phyloP scores from a whole-genome alignment of 352 stramenopile genomes.

The Phytophthora hybrid region DNA sequence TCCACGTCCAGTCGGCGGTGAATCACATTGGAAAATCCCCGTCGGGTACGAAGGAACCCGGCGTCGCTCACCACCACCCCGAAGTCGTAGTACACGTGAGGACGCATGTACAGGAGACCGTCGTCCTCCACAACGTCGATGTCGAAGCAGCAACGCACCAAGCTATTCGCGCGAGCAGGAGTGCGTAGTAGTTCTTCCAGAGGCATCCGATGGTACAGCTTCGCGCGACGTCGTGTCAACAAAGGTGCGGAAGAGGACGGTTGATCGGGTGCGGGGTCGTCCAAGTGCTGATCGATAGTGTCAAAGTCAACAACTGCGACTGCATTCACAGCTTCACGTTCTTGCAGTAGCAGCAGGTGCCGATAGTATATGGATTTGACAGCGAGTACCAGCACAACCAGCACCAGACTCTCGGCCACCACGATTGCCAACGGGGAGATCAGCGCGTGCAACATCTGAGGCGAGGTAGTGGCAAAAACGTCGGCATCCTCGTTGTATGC shows the following conservation, averaged over 20 bases:
- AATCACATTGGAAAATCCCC: constrained; percentile 62
- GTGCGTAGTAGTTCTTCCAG: constrained; percentile 60
- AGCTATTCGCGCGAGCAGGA: constrained; percentile 57
- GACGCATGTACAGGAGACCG: constrained; percentile 52
- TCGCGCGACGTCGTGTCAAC: constrained; percentile 12
- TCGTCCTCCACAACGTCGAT: constrained; percentile 47
- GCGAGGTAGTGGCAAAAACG: constrained; percentile 43
- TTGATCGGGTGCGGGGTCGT: constrained; percentile 7
- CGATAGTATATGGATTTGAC: constrained; percentile 32
- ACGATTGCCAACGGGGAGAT: constrained; percentile 47
- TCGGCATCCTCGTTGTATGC: constrained; percentile 64
- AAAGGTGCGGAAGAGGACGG: constrained; percentile 17
- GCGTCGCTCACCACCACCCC: constrained; percentile 54
- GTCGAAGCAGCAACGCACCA: constrained; percentile 54
- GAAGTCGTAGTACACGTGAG: constrained; percentile 68
- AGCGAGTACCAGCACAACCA: constrained; percentile 30
- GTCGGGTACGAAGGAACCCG: constrained; percentile 56
- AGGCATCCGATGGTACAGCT: constrained; percentile 54
- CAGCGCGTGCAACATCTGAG: constrained; percentile 34
- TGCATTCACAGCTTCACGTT: constrained; percentile 8
- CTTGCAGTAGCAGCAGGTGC: constrained; percentile 1
- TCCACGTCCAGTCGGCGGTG: constrained; percentile 60
- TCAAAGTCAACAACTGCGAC: constrained; percentile 31
- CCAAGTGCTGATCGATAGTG: constrained; percentile 25
- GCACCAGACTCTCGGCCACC: constrained; percentile 38